Evolutionary conservation across 805 yeast genomes (phyloP).

Genomic region (Myxozyma geophila): DNA sequence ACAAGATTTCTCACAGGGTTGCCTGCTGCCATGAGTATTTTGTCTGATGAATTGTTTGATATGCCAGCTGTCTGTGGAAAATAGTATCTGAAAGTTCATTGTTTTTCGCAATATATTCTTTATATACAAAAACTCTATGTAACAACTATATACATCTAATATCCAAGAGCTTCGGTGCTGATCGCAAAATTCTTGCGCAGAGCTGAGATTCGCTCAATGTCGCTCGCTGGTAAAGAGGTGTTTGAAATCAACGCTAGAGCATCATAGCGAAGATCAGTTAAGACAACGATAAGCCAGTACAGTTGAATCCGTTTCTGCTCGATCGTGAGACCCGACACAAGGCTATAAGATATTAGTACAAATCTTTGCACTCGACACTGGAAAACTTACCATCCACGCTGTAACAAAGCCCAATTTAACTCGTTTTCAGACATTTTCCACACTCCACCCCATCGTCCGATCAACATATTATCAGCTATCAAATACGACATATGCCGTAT

Average conservation of each 20-base stretch:
- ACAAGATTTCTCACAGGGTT: background rate
- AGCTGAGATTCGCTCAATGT: background rate
- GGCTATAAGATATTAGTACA: slow-evolving; percentile 1
- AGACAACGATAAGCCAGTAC: slow-evolving; percentile 18
- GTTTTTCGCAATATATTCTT: background rate
- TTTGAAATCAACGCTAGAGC: slow-evolving; percentile 12
- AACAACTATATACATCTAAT: background rate
- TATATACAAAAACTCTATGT: slow-evolving; percentile 1
- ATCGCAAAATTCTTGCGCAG: slow-evolving; percentile 10
- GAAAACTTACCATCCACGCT: slow-evolving; percentile 29
- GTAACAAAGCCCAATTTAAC: slow-evolving; percentile 48
- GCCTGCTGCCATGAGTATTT: background rate
- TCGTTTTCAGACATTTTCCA: slow-evolving; percentile 55
- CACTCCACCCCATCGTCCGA: slow-evolving; percentile 52
- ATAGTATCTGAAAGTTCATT: background rate
- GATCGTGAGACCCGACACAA: slow-evolving; percentile 8
- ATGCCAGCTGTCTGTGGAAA: background rate
- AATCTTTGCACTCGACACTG: background rate
- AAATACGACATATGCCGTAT: slow-evolving; percentile 53
- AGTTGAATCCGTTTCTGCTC: slow-evolving; percentile 25
- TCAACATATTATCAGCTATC: slow-evolving; percentile 56
- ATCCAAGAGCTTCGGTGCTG: slow-evolving; percentile 7
- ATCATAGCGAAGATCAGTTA: slow-evolving; percentile 13
- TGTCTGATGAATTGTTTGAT: slow-evolving; percentile 13
- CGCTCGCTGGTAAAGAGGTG: slow-evolving; percentile 1